These are phyloP conservation scores for Lineolata rhizophorae DNA, from an alignment of 495 filamentous ascomycete genomes.

Conservation along the genomic window DNA sequence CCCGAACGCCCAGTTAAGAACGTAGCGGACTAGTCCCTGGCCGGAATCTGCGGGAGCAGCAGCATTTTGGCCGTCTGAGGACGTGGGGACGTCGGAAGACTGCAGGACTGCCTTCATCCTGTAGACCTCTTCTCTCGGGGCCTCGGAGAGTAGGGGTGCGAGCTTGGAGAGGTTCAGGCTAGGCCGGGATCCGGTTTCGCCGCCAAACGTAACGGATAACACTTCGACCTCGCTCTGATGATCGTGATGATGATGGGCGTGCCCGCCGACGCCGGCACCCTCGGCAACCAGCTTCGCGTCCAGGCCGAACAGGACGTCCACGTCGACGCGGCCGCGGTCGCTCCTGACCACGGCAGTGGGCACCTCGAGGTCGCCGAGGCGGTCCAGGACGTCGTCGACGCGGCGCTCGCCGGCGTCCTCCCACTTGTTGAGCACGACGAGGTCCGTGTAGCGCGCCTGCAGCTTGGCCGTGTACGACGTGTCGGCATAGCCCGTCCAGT, in stretches of 20 bases:
- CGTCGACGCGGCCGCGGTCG: slow-evolving; percentile 49
- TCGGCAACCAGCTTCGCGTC: slow-evolving; percentile 52
- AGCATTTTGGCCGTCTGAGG: slow-evolving; percentile 31
- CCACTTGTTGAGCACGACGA: slow-evolving; percentile 95
- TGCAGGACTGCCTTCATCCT: slow-evolving; percentile 80
- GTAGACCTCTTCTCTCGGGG: slow-evolving; percentile 82
- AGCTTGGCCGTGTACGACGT: slow-evolving; percentile 33
- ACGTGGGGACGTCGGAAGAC: slow-evolving; percentile 28
- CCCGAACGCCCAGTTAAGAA: slow-evolving; percentile 95
- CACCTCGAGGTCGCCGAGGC: slow-evolving; percentile 59
- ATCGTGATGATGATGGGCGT: slow-evolving; percentile 19
- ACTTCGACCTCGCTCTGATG: slow-evolving; percentile 81
- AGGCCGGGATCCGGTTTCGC: slow-evolving; percentile 17
- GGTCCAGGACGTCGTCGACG: slow-evolving; percentile 65
- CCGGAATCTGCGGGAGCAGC: slow-evolving; percentile 4
- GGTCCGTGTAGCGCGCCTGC: slow-evolving; percentile 58
- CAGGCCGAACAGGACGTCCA: slow-evolving; percentile 63
- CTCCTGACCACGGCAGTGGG: slow-evolving; percentile 56
- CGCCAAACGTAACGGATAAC: slow-evolving; percentile 55
- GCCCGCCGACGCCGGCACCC: slow-evolving; percentile 8
- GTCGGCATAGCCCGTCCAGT: slow-evolving; percentile 90
- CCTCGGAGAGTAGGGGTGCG: slow-evolving; percentile 37
- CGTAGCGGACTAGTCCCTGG: slow-evolving; percentile 29
- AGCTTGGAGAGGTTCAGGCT: slow-evolving; percentile 44
- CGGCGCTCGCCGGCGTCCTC: slow-evolving; percentile 45